phyloP scores from a whole-genome alignment of 73 alveolate species.

The Tetrahymena malaccensis region DNA sequence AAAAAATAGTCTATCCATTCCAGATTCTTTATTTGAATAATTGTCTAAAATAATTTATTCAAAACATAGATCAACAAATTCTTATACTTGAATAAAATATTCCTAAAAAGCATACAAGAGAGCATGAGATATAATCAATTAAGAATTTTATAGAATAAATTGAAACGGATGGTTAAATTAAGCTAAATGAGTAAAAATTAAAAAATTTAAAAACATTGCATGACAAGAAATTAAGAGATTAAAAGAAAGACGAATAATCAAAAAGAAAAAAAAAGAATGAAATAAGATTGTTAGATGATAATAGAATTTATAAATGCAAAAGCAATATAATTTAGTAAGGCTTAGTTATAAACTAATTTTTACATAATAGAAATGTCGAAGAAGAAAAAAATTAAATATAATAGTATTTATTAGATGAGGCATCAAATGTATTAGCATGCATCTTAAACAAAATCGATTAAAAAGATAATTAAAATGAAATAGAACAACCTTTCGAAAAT shows the following conservation, averaged over 20 bases:
- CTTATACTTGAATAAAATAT: not conserved
- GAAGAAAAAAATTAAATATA: not conserved
- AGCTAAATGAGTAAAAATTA: too few relatives aligned
- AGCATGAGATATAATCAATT: not conserved
- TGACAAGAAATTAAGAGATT: too few relatives aligned
- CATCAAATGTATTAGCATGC: not conserved
- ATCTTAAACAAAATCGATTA: not conserved
- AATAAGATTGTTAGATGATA: not conserved
- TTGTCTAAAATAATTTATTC: not conserved
- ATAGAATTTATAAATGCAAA: not conserved
- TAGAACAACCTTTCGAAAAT: not conserved
- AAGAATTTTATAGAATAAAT: not conserved
- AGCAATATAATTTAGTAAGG: not conserved
- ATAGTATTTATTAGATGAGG: not conserved
- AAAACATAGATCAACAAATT: not conserved
- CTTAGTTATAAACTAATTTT: not conserved
- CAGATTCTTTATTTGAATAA: not conserved
- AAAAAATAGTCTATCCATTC: not conserved
- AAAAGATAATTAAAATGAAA: not conserved
- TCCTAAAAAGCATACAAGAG: not conserved
- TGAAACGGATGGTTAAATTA: not conserved
- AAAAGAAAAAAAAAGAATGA: too few relatives aligned
- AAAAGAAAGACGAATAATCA: too few relatives aligned
- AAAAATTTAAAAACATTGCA: too few relatives aligned
- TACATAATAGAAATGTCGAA: not conserved